phyloP scores from a whole-genome alignment of 1,284 basidiomycete species.

The Naganishia liquefaciens region DNA sequence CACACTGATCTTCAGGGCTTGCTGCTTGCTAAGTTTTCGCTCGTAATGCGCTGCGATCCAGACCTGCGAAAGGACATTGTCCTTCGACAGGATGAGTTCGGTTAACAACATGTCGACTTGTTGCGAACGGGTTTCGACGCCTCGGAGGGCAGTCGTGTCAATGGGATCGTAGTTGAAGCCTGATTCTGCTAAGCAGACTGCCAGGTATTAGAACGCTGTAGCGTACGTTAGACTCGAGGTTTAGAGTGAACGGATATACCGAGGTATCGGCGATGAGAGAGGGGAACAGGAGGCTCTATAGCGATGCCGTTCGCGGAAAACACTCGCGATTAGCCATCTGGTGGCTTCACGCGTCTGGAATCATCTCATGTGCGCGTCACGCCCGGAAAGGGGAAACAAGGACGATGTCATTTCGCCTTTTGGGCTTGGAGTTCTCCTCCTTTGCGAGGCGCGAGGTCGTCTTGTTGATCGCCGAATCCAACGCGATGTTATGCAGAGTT shows the following conservation, averaged over 20 bases:
- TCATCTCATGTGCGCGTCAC: slow-evolving; percentile 7
- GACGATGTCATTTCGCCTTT: not conserved
- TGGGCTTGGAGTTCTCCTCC: no score
- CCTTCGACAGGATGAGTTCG: slow-evolving; percentile 86
- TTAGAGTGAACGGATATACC: not conserved
- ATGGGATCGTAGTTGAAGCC: not conserved
- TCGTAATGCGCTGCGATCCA: slow-evolving; percentile 99
- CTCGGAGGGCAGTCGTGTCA: not conserved
- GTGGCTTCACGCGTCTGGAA: slow-evolving; percentile 10
- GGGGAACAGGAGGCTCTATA: not conserved
- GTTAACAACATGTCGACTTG: slow-evolving; percentile 72
- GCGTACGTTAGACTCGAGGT: not conserved
- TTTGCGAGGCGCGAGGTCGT: no score
- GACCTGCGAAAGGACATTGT: slow-evolving; percentile 91
- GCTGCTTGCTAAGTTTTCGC: slow-evolving; percentile 92
- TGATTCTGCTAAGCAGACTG: slow-evolving; percentile 12
- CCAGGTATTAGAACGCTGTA: slow-evolving; percentile 9
- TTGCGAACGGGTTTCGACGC: not conserved
- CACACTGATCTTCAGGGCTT: slow-evolving; percentile 90
- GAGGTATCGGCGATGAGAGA: not conserved
- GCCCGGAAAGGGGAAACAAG: not conserved
- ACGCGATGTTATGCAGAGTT: no score
- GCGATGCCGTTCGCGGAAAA: not conserved
- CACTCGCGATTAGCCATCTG: slow-evolving; percentile 8
- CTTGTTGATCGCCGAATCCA: no score